A percentile compares a stretch with the other conserved stretches of the same genome.
phyloP scores from a whole-genome alignment of 1,284 basidiomycete species.

The Fomitopsis schrenkii region DNA sequence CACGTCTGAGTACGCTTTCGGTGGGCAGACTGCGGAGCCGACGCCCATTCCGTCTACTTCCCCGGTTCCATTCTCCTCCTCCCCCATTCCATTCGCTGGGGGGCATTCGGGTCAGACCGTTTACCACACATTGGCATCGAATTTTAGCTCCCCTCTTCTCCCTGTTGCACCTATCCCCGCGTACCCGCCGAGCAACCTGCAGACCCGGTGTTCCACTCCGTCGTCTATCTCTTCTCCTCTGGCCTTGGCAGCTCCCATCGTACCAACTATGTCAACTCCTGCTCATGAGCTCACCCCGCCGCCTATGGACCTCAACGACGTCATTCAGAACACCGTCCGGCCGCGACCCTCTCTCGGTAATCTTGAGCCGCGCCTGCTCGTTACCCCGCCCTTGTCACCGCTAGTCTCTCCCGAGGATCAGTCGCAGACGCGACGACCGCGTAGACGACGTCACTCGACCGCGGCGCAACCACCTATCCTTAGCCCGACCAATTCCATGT shows the following conservation, averaged over 20 bases:
- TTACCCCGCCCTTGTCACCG: constrained; percentile 76
- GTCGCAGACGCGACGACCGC: constrained; percentile 40
- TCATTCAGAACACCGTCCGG: constrained; percentile 22
- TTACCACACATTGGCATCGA: constrained; percentile 27
- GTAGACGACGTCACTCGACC: constrained; percentile 68
- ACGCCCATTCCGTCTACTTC: constrained; percentile 67
- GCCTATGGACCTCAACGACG: constrained; percentile 59
- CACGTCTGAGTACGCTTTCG: constrained; percentile 61
- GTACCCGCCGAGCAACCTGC: constrained; percentile 41
- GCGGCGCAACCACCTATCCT: constrained; percentile 50
- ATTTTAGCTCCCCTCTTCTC: constrained; percentile 17
- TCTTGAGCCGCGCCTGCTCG: constrained; percentile 60
- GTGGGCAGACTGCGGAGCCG: constrained; percentile 46
- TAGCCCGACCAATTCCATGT: constrained; percentile 47
- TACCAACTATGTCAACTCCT: constrained; percentile 44
- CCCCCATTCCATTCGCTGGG: constrained; percentile 44
- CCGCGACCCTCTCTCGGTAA: constrained; percentile 59
- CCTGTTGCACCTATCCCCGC: constrained; percentile 24
- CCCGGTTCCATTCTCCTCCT: constrained; percentile 44
- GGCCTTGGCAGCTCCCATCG: constrained; percentile 75
- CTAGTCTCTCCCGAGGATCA: constrained; percentile 57
- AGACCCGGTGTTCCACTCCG: constrained; percentile 78
- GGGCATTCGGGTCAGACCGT: constrained; percentile 12
- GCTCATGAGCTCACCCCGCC: constrained; percentile 54
- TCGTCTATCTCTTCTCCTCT: constrained; percentile 82